Evolutionary conservation across 306 rosid species (phyloP), one percentile per base, ranked within the genome.

Genomic region (Rubus parviflorus): DNA sequence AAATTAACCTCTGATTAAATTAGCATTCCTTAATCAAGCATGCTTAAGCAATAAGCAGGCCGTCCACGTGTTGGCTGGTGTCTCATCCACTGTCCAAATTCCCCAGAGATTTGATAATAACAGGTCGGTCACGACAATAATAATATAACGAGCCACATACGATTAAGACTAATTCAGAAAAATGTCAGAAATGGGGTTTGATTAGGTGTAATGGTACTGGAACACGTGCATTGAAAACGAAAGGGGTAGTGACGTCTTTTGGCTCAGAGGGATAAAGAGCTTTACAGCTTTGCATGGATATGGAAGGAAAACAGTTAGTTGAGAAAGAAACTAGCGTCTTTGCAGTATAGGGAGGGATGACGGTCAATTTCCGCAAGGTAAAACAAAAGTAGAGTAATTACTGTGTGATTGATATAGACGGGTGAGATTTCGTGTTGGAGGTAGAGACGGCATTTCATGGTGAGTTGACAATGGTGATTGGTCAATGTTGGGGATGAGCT

Each of bases 31-130:
- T 38, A n/a, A 15, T 64, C 47, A 38, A 64, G 65, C 70, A 60
- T 77, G 81, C 72, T 51, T 74, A 61, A 75, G 72, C 66, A 58
- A n/a, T 25, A 67, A 53, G 72, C 56, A 72, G 62, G 57, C 82
- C 87, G 73, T 83, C 74, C 82, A 78, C 56, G 70, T 86, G 75
- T 63, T 53, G 13, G 19, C 22, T 23, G 8, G 12, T 57, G 75
- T 78, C 79, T 71, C 38, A 6, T 77, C 73, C 35, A 25, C 23
- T 48, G 69, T 74, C 23, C 68, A 37, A 63, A 63, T 62, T 7
- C 22, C 5, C 42, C 2, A 17, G 5, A 17, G 5, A 63, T 63
- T 63, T 63, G 46, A 38, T 35, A 15, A 63, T 37, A 6, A 63
- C 7, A 61, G 20, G 46, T 16, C 69, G 46, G 25, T 42, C 20